phyloP scores from a whole-genome alignment of 2,329 filamentous ascomycete species.

The Setomelanomma holmii region DNA sequence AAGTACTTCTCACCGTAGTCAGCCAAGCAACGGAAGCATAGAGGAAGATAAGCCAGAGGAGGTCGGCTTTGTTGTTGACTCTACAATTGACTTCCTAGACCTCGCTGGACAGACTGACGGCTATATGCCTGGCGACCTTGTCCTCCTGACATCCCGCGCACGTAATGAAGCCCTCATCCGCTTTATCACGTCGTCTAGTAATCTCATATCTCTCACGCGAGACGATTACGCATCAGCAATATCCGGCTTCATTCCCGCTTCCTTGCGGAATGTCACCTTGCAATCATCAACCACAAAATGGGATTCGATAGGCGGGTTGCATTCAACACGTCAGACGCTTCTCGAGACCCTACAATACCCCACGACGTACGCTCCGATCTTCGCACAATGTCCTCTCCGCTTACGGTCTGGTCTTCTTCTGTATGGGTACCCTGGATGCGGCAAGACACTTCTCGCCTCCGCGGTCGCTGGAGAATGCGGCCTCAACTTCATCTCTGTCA shows the following conservation, averaged over 20 bases:
- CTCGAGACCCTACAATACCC: constrained; percentile 96
- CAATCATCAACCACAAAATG: constrained; percentile 94
- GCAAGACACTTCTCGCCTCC: constrained; percentile 93
- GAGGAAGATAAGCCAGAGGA: constrained; percentile 40
- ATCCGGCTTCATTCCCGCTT: constrained; percentile 92
- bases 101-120: constrained; percentile 93
- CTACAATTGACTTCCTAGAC: constrained; percentile 86
- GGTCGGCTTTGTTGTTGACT: constrained; percentile 73
- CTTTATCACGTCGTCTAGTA: constrained; percentile 62
- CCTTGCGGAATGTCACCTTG: constrained; percentile 89
- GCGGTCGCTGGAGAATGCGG: constrained; percentile 98
- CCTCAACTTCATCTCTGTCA: constrained; percentile 97
- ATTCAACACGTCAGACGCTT: constrained; percentile 85
- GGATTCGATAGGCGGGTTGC: constrained; percentile 86
- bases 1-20: constrained; percentile 51
- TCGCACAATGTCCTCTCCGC: constrained; percentile 93
- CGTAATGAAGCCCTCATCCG: constrained; percentile 93
- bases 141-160: constrained; percentile 83
- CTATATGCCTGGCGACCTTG: constrained; percentile 95
- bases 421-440: constrained; percentile 95
- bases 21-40: constrained; percentile 48
- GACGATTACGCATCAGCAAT: constrained; percentile 84
- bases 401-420: constrained; percentile 90
- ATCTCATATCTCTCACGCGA: constrained; percentile 67
- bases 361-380: constrained; percentile 97